Percentiles rank a stretch among this genome's conserved stretches.
phyloP scores from a whole-genome alignment of 2,329 filamentous ascomycete species.

The Colletotrichum tanaceti region DNA sequence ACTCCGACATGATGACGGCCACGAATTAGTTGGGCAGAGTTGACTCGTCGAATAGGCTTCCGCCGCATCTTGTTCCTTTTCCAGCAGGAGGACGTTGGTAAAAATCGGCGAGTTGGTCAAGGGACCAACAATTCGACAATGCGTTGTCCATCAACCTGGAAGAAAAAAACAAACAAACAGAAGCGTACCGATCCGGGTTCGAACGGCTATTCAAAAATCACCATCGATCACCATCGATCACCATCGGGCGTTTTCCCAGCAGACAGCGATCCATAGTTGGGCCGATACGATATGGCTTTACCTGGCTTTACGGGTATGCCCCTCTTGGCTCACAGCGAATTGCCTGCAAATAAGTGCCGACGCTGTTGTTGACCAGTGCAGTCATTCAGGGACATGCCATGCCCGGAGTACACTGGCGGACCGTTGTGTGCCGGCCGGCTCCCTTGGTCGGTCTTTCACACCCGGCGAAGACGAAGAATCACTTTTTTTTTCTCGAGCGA shows the following conservation, averaged over 20 bases:
- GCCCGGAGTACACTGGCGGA: not conserved
- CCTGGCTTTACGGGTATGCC: conserved; percentile 1
- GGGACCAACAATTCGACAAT: not conserved
- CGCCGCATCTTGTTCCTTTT: conserved; percentile 18
- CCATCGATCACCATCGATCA: too few species aligned
- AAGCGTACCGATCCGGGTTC: not conserved
- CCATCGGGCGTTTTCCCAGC: conserved; percentile 12
- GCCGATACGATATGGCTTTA: too few species aligned
- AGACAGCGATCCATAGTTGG: conserved; percentile 6
- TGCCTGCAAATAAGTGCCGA: conserved; percentile 19
- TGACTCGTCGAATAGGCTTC: not conserved
- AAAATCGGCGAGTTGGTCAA: conserved; percentile 8
- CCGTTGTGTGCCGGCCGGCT: conserved; percentile 2
- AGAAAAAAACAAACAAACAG: too few species aligned
- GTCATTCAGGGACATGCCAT: conserved; percentile 22
- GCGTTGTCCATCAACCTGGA: not conserved
- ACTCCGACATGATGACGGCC: conserved; percentile 12
- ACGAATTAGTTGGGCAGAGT: conserved; percentile 10
- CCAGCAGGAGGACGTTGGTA: conserved; percentile 16
- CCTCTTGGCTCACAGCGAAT: conserved; percentile 2
- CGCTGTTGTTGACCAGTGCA: conserved; percentile 8
- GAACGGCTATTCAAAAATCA: not conserved
- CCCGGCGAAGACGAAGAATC: too few species aligned
- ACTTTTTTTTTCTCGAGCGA: too few species aligned
- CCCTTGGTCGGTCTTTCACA: conserved; percentile 1